A percentile compares a stretch with the other conserved stretches of the same genome.
phyloP scores from a whole-genome alignment of 805 yeast species.

The Kockiozyma suomiensis region DNA sequence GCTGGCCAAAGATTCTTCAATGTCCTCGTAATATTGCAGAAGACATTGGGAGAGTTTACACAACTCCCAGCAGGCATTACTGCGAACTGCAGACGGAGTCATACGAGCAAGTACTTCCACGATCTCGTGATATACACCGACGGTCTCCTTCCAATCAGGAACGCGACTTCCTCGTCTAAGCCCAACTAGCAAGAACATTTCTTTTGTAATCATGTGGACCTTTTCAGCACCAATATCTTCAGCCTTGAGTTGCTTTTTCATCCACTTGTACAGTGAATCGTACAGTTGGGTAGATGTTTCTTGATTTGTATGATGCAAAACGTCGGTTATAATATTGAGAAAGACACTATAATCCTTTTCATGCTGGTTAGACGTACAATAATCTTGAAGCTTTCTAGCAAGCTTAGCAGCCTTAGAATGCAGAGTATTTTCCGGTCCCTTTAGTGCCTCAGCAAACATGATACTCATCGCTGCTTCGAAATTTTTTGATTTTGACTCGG shows the following conservation, averaged over 20 bases:
- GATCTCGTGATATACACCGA: conserved; percentile 2
- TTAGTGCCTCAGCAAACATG: conserved; percentile 72
- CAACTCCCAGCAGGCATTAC: conserved; percentile 17
- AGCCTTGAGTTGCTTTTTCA: conserved; percentile 11
- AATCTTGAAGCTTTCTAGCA: conserved; percentile 19
- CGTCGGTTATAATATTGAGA: conserved; percentile 36
- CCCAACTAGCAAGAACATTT: conserved; percentile 41
- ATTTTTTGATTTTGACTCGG: conserved; percentile 47
- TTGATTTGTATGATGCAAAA: conserved; percentile 41
- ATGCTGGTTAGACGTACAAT: conserved; percentile 15
- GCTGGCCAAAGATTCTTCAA: conserved; percentile 10
- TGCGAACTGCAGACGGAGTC: neutral
- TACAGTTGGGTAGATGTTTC: conserved; percentile 40
- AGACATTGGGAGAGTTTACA: conserved; percentile 20
- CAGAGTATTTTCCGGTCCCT: conserved; percentile 67
- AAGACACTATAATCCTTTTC: conserved; percentile 16
- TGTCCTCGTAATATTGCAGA: conserved; percentile 13
- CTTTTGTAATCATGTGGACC: conserved; percentile 4
- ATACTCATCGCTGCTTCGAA: conserved; percentile 62
- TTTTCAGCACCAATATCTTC: neutral
- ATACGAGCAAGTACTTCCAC: neutral
- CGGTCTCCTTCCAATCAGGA: conserved; percentile 38
- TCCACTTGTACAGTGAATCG: conserved; percentile 27
- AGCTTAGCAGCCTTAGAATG: conserved; percentile 65
- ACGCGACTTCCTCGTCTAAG: conserved; percentile 46